phyloP scores from a whole-genome alignment of 192 early-diverging fungal genomes.

The Podila horticola region DNA sequence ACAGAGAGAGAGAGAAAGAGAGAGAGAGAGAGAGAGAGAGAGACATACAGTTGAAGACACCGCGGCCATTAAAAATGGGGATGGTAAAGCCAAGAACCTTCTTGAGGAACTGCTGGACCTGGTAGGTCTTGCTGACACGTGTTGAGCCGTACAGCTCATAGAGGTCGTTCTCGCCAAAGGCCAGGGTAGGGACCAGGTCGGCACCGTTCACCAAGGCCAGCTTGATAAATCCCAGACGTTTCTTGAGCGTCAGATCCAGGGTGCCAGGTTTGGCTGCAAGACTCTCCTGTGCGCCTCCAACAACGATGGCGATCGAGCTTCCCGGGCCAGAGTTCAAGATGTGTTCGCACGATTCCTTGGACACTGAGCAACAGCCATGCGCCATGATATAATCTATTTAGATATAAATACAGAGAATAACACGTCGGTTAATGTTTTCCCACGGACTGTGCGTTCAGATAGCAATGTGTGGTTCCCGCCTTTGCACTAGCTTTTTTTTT shows the following conservation, averaged over 20 bases:
- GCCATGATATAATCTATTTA: slow-evolving; percentile 75
- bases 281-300: slow-evolving; percentile 92
- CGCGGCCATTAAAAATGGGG: slow-evolving; percentile 85
- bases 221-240: slow-evolving; percentile 90
- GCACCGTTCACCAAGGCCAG: slow-evolving; percentile 87
- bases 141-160: slow-evolving; percentile 82
- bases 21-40: no score
- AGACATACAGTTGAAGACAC: slow-evolving; percentile 82
- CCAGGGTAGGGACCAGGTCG: slow-evolving; percentile 86
- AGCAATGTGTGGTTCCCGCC: no score
- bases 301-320: slow-evolving; percentile 81
- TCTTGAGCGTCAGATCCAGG: slow-evolving; percentile 78
- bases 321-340: slow-evolving; percentile 79
- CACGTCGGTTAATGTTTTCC: no score
- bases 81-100: slow-evolving; percentile 76
- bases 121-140: slow-evolving; percentile 69
- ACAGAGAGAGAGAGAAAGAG: no score
- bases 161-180: slow-evolving; percentile 95
- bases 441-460: no score
- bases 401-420: not conserved
- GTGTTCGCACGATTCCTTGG: slow-evolving; percentile 76
- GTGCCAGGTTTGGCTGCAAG: slow-evolving; percentile 72
- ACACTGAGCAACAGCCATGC: slow-evolving; percentile 82
- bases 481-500: not conserved
- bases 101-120: slow-evolving; percentile 80